Evolutionary conservation across 805 yeast species (phyloP), one percentile per base, ranked within the genome.

Genomic region (Ogataea ramenticola): DNA sequence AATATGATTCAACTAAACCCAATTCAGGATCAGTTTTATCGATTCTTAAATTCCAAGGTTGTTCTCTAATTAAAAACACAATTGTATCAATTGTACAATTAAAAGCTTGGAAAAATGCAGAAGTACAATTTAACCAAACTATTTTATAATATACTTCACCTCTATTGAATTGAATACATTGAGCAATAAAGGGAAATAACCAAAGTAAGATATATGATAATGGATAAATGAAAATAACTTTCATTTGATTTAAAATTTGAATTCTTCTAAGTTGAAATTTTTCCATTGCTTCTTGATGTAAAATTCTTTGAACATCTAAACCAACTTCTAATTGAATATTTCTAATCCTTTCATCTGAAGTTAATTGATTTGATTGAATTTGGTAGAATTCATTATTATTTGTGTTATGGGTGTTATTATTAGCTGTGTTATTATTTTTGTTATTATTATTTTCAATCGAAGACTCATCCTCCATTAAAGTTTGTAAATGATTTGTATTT

Each of bases 221-320:
- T 3, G 97, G 97, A 58, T 89, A 89, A 39, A 89, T 71, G 61
- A 89, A 87, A 40, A 89, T 82, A 29, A 82, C 72, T 54, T 80
- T 80, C 74, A 86, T 79, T 64, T 89, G 96, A 45, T 80, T 79
- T 57, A 82, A 79, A 41, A 89, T 85, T 48, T 75, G 73, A 26
- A 72, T 63, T 50, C 88, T 80, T 17, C 93, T 69, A 33, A 72
- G 65, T 46, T 82, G 74, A 59, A 87, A 80, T 46, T 72, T 72
- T 32, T 68, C 72, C 60, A 84, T 71, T 42, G 81, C 77, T 43
- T 81, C 82, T 30, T 70, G 70, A 48, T 82, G 86, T 46, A 85
- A 64, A 19, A 55, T 45, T 29, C 57, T 46, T 46, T 62, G 66
- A 21, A 61, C 53, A 42, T 58, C 61, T 31, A 56, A 51, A 1